phyloP scores from a whole-genome alignment of 2,329 filamentous ascomycete species.

The Cladosporium sp. region DNA sequence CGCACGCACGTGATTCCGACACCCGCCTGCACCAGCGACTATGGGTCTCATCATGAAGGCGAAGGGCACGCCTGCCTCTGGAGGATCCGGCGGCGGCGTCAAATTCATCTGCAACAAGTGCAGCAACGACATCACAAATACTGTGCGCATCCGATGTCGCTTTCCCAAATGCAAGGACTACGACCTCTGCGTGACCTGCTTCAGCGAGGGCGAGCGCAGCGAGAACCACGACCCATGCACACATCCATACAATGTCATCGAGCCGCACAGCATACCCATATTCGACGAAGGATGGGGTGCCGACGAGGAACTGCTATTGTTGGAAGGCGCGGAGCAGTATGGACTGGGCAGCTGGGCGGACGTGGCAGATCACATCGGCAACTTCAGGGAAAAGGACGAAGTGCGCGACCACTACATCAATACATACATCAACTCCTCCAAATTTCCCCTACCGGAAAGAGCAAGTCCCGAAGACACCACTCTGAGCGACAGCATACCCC shows the following conservation, averaged over 20 bases:
- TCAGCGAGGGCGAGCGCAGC: conserved; percentile 73
- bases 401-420: conserved; percentile 90
- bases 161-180: conserved; percentile 82
- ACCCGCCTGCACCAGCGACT: not conserved
- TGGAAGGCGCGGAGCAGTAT: conserved; percentile 95
- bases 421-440: conserved; percentile 77
- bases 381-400: conserved; percentile 90
- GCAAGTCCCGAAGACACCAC: conserved; percentile 78
- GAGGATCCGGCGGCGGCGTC: conserved; percentile 36
- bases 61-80: conserved; percentile 27
- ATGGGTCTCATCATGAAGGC: conserved; percentile 35
- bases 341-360: conserved; percentile 96
- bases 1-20: not conserved
- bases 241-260: conserved; percentile 89
- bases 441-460: conserved; percentile 81
- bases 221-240: conserved; percentile 81
- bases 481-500: conserved; percentile 72
- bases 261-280: conserved; percentile 97
- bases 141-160: conserved; percentile 92
- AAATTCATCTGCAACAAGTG: conserved; percentile 98
- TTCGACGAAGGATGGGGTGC: conserved; percentile 94
- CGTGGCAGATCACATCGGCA: conserved; percentile 95
- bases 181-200: conserved; percentile 94
- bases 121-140: conserved; percentile 93
- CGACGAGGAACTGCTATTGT: conserved; percentile 87